Evolutionary conservation across 176 grass and related monocot species (phyloP), one percentile per base, ranked within the genome.

Genomic region (Poa pratensis): DNA sequence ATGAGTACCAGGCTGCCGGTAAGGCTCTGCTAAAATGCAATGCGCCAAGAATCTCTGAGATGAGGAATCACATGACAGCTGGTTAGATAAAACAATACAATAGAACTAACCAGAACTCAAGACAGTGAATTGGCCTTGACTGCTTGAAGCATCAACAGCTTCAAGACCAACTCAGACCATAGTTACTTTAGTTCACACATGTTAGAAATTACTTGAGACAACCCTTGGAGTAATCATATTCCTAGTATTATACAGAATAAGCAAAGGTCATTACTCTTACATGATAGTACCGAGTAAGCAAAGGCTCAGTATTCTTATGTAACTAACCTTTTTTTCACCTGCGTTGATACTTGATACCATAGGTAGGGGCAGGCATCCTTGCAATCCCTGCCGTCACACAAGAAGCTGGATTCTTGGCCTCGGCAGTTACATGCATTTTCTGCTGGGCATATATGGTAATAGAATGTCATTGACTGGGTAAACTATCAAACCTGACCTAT

Each of bases 361-460:
- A 98, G 93, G 91, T 98, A 28, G 96, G 96, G 77, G 96, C 93
- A 37, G 96, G 96, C 52, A 95, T 98, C 81, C 93, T 98, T 43
- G 96, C 93, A 42, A 98, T 98, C 75, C 93, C 96, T 83, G 96
- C 91, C 17, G 96, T 95, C 64, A 95, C 96, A 83, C 93, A 95
- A 83, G 96, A 98, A 87, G 89, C 91, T 34, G 96, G 96, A 78
- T 98, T 98, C 87, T 72, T 98, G 55, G 58, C 77, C 77, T 79
- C 77, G 12, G 77, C 77, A 48, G 23, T 79, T 11, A 79, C 58
- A 79, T 79, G 77, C 87, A 87, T 92, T 51, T 48, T 87, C 85
- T 97, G 92, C 92, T 98, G 93, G 96, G 76, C 81, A 82, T 98
- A 95, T 90, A 98, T 98, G 93, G 96, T 98, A 93, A 95, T 95